Percentiles rank a stretch among this genome's conserved stretches.
Conservation (phyloP, 352 stramenopile species). For the Globisporangium perplexum region DNA sequence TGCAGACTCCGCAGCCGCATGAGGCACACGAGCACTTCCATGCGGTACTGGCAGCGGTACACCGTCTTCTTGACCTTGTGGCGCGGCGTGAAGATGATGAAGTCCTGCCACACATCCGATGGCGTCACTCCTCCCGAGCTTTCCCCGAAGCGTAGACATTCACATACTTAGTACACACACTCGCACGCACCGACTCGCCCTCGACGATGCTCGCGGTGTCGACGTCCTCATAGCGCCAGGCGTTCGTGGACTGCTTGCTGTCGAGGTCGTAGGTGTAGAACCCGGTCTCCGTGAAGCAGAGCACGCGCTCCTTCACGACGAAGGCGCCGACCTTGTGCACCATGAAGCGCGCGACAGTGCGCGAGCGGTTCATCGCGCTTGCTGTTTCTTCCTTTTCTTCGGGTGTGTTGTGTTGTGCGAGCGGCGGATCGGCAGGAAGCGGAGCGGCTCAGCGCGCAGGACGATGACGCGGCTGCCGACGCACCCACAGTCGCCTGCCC, state of each 20-base stretch:
- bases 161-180: neutral
- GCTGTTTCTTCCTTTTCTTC: neutral
- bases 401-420: no score
- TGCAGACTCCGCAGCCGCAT: conserved; percentile 69
- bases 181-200: conserved; percentile 41
- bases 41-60: conserved; percentile 74
- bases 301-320: conserved; percentile 77
- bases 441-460: no score
- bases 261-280: conserved; percentile 75
- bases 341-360: conserved; percentile 72
- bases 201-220: conserved; percentile 52
- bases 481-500: neutral
- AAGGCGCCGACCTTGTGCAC: conserved; percentile 82
- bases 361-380: conserved; percentile 41
- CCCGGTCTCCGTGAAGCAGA: conserved; percentile 68
- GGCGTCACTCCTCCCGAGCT: no score
- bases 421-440: neutral
- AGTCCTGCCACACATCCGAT: conserved; percentile 23
- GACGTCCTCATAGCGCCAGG: conserved; percentile 79
- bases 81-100: conserved; percentile 68
- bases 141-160: neutral
- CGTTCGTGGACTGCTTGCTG: conserved; percentile 68
- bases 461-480: neutral
- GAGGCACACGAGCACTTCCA: conserved; percentile 79
- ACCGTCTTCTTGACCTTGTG: conserved; percentile 80